A percentile compares a stretch with the other conserved stretches of the same genome.
These are phyloP conservation scores for Penstemon davidsonii DNA, from an alignment of 257 asterid species.

Conservation along the genomic window DNA sequence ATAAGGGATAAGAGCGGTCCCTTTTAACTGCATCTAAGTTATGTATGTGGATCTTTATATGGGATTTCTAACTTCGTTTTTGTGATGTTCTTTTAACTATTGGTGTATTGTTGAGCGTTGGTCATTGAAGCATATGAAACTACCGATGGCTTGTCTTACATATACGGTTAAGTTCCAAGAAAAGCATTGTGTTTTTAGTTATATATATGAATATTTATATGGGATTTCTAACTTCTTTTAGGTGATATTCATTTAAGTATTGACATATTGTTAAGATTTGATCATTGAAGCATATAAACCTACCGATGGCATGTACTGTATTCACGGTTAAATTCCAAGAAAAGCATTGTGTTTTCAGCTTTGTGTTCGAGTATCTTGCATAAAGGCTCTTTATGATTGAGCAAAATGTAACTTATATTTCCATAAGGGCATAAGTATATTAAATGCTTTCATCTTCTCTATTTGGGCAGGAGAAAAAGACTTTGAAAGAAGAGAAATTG, in stretches of 20 bases:
- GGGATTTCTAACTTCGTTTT: neutral
- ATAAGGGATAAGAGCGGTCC: neutral
- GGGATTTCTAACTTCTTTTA: too few relatives aligned
- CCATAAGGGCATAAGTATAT: neutral
- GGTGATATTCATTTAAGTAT: too few relatives aligned
- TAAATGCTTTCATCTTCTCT: neutral
- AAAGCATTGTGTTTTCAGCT: neutral
- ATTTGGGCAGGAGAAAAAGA: conserved; percentile 79
- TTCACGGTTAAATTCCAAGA: neutral
- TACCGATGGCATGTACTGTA: too few relatives aligned
- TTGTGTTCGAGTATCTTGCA: too few relatives aligned
- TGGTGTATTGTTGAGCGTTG: conserved; percentile 9
- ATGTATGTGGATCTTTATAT: neutral
- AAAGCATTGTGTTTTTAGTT: too few relatives aligned
- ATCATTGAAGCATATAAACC: too few relatives aligned
- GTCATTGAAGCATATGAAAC: conserved; percentile 7
- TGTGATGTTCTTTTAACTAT: neutral
- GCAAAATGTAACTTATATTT: neutral
- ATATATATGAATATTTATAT: too few relatives aligned
- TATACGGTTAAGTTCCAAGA: too few relatives aligned
- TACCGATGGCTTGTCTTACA: too few relatives aligned
- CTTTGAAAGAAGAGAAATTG: conserved; percentile 76
- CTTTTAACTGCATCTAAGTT: neutral
- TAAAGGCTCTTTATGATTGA: too few relatives aligned
- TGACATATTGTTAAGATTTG: too few relatives aligned